A percentile compares a stretch with the other conserved stretches of the same genome.
Conservation (phyloP, 139 green algal genomes). For the Klebsormidium nitens region DNA sequence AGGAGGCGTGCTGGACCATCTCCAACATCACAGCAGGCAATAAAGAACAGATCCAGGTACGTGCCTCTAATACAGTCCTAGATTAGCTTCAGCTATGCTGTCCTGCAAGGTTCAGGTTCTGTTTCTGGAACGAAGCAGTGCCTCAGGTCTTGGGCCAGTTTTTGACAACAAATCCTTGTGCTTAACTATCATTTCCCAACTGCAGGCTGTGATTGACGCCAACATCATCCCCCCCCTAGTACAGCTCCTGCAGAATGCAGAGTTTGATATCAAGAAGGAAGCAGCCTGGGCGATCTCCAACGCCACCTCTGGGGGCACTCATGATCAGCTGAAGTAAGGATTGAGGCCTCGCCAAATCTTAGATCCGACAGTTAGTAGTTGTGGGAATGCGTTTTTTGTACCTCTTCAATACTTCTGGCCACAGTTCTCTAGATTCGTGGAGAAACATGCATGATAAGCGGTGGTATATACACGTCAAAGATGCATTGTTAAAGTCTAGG, state of each 20-base stretch:
- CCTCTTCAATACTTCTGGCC: too few relatives aligned
- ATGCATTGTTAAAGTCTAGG: too few relatives aligned
- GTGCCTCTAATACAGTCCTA: conserved; percentile 13
- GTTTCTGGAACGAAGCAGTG: not conserved
- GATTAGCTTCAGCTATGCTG: not conserved
- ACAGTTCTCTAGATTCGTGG: too few relatives aligned
- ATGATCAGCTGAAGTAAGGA: conserved; percentile 60
- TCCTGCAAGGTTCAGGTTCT: not conserved
- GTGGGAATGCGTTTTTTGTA: too few relatives aligned
- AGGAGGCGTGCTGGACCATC: conserved; percentile 99
- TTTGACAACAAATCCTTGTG: too few relatives aligned
- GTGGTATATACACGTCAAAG: too few relatives aligned
- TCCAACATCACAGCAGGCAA: conserved; percentile 99
- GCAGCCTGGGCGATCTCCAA: conserved; percentile 98
- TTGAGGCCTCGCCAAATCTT: too few relatives aligned
- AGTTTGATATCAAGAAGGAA: conserved; percentile 99
- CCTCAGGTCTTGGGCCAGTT: too few relatives aligned
- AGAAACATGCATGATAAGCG: too few relatives aligned
- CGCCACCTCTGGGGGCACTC: conserved; percentile 85
- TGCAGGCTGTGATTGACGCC: conserved; percentile 73
- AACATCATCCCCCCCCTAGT: conserved; percentile 87
- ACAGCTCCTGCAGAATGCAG: conserved; percentile 74
- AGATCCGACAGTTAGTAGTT: too few relatives aligned
- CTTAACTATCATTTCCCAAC: too few relatives aligned
- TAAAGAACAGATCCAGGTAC: conserved; percentile 93